Evolutionary conservation across 345 rosid species (phyloP), one percentile per base, ranked within the genome.

Genomic region (Pistacia atlantica): DNA sequence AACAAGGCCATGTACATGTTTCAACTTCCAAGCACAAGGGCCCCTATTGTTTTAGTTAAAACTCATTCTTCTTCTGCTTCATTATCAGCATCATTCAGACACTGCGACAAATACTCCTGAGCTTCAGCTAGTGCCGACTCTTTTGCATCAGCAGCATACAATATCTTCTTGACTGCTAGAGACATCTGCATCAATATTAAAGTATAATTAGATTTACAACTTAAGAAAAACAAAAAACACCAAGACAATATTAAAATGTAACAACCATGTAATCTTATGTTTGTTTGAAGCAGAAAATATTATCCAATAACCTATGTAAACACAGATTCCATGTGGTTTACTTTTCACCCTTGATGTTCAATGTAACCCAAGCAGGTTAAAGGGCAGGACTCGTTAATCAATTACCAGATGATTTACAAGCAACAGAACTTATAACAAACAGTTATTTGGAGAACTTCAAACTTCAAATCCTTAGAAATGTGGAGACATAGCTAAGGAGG

Each of bases 51-150:
- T 52, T 48, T 58, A 72, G 69, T 52, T 78, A 68, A 75, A 56
- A 77, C 59, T 80, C 81, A 76, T 0, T 60, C 9, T 28, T 0
- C 78, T 55, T 80, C 88, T 3, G 74, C 87, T 11, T 80, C 87
- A 11, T 74, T 74, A 51, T 74, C 91, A 10, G 70, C 93, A 5
- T 68, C 54, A 57, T 82, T 72, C 76, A 81, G 68, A 66, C 83
- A 65, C 74, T 84, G 83, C 37, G 71, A 66, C 57, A 95, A 64
- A 56, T 89, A 89, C 78, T 88, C 94, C 82, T 89, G 93, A 55
- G 98, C 98, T 90, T 93, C 99, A 22, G 85, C 91, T 16, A 93
- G 90, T 33, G 89, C 90, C 4, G 97, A 91, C 72, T 90, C 92
- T 72, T 90, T 82, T 14, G 89, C 95, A 77, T 92, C 98, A 0